phyloP scores from a whole-genome alignment of 1,284 basidiomycete species.

The Ganoderma lucidum region DNA sequence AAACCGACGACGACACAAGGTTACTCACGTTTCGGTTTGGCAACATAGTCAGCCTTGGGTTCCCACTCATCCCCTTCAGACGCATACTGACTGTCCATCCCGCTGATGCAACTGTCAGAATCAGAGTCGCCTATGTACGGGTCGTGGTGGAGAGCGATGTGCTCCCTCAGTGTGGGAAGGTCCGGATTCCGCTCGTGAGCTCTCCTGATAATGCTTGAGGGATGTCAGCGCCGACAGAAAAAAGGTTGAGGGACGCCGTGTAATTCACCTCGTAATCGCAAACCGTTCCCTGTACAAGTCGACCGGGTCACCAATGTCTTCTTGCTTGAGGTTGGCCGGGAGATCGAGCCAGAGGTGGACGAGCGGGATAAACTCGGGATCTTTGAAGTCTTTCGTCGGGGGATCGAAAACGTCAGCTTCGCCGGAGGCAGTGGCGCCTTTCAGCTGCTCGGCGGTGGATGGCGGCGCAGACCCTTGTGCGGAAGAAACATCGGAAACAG shows the following conservation, averaged over 20 bases:
- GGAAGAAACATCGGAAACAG: neutral
- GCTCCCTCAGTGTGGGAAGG: slow-evolving; percentile 5
- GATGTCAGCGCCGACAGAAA: no score
- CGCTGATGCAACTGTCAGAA: neutral
- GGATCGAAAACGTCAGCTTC: neutral
- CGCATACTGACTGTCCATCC: neutral
- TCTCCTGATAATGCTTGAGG: no score
- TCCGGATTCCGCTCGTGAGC: no score
- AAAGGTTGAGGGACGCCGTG: no score
- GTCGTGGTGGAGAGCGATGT: neutral
- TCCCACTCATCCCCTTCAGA: neutral
- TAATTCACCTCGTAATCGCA: slow-evolving; percentile 4
- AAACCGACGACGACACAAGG: neutral
- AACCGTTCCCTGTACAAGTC: slow-evolving; percentile 1
- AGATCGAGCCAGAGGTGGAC: slow-evolving; percentile 7
- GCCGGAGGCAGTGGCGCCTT: neutral
- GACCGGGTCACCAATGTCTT: slow-evolving; percentile 1
- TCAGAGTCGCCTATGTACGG: neutral
- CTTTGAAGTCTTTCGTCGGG: neutral
- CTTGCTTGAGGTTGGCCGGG: slow-evolving; percentile 5
- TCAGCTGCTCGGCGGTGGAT: no score
- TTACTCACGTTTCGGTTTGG: neutral
- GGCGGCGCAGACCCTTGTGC: neutral
- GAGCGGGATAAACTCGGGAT: neutral
- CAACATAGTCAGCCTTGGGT: neutral